Conservation (phyloP, 805 yeast genomes). For the Metschnikowia arizonensis region DNA sequence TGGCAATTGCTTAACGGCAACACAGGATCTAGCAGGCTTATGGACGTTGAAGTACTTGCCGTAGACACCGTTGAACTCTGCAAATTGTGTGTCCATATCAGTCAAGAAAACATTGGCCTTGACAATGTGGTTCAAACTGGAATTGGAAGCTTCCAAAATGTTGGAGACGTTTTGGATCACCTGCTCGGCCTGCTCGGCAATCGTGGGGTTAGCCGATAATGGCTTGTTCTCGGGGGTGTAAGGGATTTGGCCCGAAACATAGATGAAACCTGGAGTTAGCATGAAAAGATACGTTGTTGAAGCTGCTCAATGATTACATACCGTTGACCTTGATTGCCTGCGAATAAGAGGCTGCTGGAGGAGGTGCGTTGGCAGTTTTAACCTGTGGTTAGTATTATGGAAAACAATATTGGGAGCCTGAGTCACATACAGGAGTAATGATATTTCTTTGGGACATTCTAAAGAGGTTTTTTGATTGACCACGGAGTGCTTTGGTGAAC, state of each 20-base stretch:
- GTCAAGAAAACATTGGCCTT: constrained; percentile 88
- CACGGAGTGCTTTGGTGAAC: constrained; percentile 20
- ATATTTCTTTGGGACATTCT: constrained; percentile 19
- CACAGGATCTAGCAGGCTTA: constrained; percentile 97
- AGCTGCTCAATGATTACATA: constrained; percentile 21
- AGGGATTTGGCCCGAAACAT: constrained; percentile 94
- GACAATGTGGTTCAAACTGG: constrained; percentile 76
- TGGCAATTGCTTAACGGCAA: constrained; percentile 89
- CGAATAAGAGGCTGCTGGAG: constrained; percentile 94
- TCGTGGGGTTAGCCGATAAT: constrained; percentile 60
- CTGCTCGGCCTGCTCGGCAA: constrained; percentile 75
- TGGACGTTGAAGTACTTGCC: constrained; percentile 68
- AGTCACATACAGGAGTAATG: constrained; percentile 18
- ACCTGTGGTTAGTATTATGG: constrained; percentile 36
- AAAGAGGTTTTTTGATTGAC: constrained; percentile 11
- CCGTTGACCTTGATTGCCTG: constrained; percentile 90
- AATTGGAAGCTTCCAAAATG: constrained; percentile 80
- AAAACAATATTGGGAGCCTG: not conserved
- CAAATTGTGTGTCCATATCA: constrained; percentile 77
- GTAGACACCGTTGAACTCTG: constrained; percentile 81
- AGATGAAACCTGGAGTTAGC: constrained; percentile 58
- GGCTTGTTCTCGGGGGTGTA: constrained; percentile 77
- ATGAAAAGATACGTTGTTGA: constrained; percentile 1
- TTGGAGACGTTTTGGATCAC: constrained; percentile 62
- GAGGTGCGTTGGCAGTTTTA: constrained; percentile 77